Base-by-base conservation (phyloP, 805 yeast species). In the Yarrowia osloensis region DNA sequence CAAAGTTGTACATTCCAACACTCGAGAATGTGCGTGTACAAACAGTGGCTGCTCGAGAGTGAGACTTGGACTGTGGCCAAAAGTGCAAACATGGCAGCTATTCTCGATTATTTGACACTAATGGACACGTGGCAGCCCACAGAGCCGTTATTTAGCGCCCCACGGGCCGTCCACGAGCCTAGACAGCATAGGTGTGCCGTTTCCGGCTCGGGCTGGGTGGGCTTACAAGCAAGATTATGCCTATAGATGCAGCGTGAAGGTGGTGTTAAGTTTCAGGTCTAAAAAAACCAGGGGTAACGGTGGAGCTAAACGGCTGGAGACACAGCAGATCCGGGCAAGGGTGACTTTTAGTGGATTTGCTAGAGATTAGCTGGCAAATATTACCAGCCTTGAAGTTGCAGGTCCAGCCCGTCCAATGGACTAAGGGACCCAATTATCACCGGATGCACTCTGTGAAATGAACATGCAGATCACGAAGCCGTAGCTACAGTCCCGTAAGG, bases 271-370 rank as follows among this genome's bases (percentile, higher is more conserved):
- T 50, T 50, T 50, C 39, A 50, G 37, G 12, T 6, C 29, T 7
- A 15, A 21, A n/a, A 46, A 50, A 50, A 31, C 57, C 57, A 50
- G 57, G 57, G 57, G 57, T 50, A 31, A 50, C 40, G 40, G 57
- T 33, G 57, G 40, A 50, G 40, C 57, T 50, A 31, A 49, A 13
- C 17, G 6, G 54, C 1, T n/a, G 22, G 19, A 12, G 9, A 17
- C 2, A 12, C 35, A 19, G 55, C 26, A 50, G 33, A 49, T 46
- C 52, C 35, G 55, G 37, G 40, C 28, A 49, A 50, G 57, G 57
- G 57, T 50, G 40, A 50, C n/a, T 5, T 47, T 49, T 19, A 15
- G 55, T 22, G 22, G 19, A 15, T 7, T 5, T 28, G 4, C 31
- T 24, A 21, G 50, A 47, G 26, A 49, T 49, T 49, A 29, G 42